These are phyloP conservation scores for Trichoderma erinaceum DNA, from an alignment of 495 filamentous ascomycete genomes.

Conservation along the genomic window DNA sequence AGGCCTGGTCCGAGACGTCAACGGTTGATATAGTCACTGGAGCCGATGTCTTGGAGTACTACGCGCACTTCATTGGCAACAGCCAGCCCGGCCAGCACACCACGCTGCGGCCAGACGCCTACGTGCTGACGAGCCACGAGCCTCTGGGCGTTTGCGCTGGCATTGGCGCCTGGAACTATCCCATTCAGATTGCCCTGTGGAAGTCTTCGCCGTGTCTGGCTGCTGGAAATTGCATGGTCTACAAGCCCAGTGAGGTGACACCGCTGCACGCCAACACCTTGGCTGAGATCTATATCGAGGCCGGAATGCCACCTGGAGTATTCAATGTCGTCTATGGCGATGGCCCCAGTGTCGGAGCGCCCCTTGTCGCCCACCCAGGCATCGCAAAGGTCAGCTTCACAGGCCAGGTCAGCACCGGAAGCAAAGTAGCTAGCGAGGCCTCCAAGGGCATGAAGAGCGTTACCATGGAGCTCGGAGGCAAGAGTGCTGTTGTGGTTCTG, in stretches of 20 bases:
- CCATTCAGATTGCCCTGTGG: conserved; percentile 82
- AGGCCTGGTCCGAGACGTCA: conserved; percentile 16
- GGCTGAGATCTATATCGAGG: conserved; percentile 44
- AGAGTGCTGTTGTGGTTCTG: conserved; percentile 66
- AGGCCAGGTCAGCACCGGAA: conserved; percentile 44
- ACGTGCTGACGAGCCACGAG: conserved; percentile 70
- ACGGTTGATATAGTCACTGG: conserved; percentile 42
- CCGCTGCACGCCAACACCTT: conserved; percentile 59
- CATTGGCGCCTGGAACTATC: conserved; percentile 83
- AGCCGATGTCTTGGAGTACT: conserved; percentile 29
- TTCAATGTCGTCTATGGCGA: conserved; percentile 53
- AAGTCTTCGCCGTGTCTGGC: conserved; percentile 77
- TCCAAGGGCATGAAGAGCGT: conserved; percentile 61
- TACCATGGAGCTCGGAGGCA: conserved; percentile 78
- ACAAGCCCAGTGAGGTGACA: conserved; percentile 78
- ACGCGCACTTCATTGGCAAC: conserved; percentile 29
- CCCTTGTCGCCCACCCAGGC: conserved; percentile 45
- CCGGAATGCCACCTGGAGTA: conserved; percentile 54
- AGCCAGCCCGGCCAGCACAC: conserved; percentile 64
- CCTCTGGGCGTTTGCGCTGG: conserved; percentile 70
- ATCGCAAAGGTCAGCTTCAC: conserved; percentile 54
- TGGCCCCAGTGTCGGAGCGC: conserved; percentile 45
- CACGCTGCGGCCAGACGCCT: conserved; percentile 63
- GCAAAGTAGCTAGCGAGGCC: conserved; percentile 37
- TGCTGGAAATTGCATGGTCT: conserved; percentile 81